Evolutionary conservation across 2,329 filamentous ascomycete genomes (phyloP).

Genomic region (Exophiala dermatitidis): DNA sequence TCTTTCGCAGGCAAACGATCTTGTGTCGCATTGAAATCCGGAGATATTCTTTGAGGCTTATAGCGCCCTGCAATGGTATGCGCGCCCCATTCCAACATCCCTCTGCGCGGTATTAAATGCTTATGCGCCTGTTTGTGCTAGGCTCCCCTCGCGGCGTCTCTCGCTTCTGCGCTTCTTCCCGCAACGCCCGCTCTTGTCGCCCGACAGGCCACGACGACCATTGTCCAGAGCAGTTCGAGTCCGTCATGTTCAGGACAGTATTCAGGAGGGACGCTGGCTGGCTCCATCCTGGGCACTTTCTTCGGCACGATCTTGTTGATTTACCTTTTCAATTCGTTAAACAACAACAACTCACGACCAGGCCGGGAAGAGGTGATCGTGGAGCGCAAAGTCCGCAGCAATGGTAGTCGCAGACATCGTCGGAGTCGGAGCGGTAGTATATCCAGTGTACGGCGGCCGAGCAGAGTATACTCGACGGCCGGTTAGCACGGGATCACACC

Average conservation of each 20-base stretch:
- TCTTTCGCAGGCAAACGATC: neutral
- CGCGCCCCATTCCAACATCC: neutral
- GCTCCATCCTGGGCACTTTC: slow-evolving; percentile 26
- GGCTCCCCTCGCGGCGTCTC: slow-evolving; percentile 9
- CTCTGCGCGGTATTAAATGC: neutral
- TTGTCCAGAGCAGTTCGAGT: slow-evolving; percentile 8
- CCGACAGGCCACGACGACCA: slow-evolving; percentile 23
- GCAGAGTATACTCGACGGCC: slow-evolving; percentile 22
- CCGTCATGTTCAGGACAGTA: slow-evolving; percentile 24
- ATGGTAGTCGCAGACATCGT: slow-evolving; percentile 15
- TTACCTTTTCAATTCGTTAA: slow-evolving; percentile 22
- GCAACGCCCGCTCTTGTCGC: slow-evolving; percentile 16
- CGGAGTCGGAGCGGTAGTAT: slow-evolving; percentile 24
- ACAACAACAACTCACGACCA: slow-evolving; percentile 6
- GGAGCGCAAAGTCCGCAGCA: slow-evolving; percentile 20
- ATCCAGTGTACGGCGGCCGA: slow-evolving; percentile 24
- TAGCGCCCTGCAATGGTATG: slow-evolving; percentile 14
- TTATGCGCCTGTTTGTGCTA: slow-evolving; percentile 1
- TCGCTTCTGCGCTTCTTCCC: slow-evolving; percentile 15
- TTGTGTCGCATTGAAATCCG: neutral
- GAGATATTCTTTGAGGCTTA: neutral
- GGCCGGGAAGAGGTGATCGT: slow-evolving; percentile 22
- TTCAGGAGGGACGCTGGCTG: slow-evolving; percentile 25
- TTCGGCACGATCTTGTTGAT: slow-evolving; percentile 26
- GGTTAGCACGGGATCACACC: neutral